Base-by-base conservation (phyloP, 495 filamentous ascomycete genomes). In the Penicillium canariense region DNA sequence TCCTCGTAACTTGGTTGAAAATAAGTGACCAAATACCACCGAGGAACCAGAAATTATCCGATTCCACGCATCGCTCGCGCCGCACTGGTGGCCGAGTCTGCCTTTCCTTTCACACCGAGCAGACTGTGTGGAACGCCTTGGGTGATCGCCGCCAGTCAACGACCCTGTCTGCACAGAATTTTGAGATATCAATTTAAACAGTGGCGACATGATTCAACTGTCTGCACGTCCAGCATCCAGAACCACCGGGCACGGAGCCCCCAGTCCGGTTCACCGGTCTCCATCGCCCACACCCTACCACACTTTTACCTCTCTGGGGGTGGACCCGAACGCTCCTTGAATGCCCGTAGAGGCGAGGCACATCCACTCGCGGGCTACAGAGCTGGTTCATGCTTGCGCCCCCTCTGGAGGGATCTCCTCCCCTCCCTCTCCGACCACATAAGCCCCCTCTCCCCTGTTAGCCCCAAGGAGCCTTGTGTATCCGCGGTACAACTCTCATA, bases 401-500 rank as follows among this genome's bases (percentile, higher is more conserved):
- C 58, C 54, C 58, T 55, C 50, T 52, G 53, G 53, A 59, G 63
- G 58, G 61, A 46, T 48, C 26, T 26, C 27, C 43, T 14, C 15
- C 42, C 17, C 22, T 3, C 38, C 36, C 18, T 10, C 12, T 20
- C 11, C 38, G 18, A 42, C n/a, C 25, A 42, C 10, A 23, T 42
- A 42, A 11, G 5, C 10, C 20, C 31, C 48, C 26, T 39, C 51
- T 32, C 54, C 54, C 55, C 60, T 63, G 56, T 56, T 62, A 59
- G 53, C 52, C 39, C 49, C 51, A 40, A 51, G 27, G 45, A 55
- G 55, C 46, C 53, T 57, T 65, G 35, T 54, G 61, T 67, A 67
- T 65, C 63, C 55, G 61, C 60, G 60, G 60, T 67, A 67, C 58
- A 52, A 47, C 56, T 44, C 53, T 56, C 43, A 52, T 44, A 31